Conservation (phyloP, 371 early-diverging fungal genomes). For the Phascolomyces articulosus region DNA sequence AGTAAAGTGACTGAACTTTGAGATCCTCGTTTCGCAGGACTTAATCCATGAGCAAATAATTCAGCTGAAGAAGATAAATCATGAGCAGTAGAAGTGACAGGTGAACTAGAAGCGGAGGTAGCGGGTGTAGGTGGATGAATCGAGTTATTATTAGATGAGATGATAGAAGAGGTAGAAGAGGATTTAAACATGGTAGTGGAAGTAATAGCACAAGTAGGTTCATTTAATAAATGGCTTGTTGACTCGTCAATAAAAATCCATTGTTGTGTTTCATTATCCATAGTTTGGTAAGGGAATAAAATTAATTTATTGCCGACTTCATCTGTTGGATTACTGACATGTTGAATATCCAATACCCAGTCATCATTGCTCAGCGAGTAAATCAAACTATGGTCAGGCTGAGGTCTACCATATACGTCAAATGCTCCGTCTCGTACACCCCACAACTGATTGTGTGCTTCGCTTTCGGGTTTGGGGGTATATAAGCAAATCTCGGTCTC, state of each 20-base stretch:
- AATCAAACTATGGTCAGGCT: conserved; percentile 33
- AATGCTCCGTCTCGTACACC: conserved; percentile 26
- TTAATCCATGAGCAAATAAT: conserved; percentile 26
- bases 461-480: conserved; percentile 32
- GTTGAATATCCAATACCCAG: conserved; percentile 48
- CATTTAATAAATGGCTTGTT: neutral
- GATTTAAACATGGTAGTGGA: conserved; percentile 5
- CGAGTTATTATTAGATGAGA: neutral
- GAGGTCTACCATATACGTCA: conserved; percentile 15
- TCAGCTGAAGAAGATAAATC: conserved; percentile 8
- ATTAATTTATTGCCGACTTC: conserved; percentile 33
- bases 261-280: conserved; percentile 51
- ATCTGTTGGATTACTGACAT: conserved; percentile 5
- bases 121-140: conserved; percentile 28
- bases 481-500: conserved; percentile 54
- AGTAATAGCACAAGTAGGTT: neutral
- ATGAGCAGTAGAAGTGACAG: conserved; percentile 23
- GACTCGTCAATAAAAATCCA: conserved; percentile 40
- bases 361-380: conserved; percentile 41
- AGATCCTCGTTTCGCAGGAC: conserved; percentile 52
- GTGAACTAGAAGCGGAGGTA: conserved; percentile 31
- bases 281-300: conserved; percentile 41
- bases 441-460: conserved; percentile 50
- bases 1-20: conserved; percentile 29
- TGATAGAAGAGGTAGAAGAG: conserved; percentile 27